These are phyloP conservation scores for Blepharisma undulans DNA, from an alignment of 169 alveolate species.

Conservation along the genomic window DNA sequence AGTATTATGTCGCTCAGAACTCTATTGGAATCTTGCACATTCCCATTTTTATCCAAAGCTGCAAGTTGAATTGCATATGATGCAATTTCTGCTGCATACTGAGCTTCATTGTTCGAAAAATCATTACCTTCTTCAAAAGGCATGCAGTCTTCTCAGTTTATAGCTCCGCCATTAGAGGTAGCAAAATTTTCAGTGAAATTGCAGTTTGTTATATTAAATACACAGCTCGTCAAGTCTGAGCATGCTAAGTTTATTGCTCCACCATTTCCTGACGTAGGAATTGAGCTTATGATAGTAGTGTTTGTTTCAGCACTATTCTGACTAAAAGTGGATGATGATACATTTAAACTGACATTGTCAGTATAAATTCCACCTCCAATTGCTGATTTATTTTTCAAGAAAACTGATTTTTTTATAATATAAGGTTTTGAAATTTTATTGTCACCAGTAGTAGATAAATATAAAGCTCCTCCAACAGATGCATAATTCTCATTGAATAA, in stretches of 20 bases:
- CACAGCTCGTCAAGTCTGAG: neutral
- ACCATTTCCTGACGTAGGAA: neutral
- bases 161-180: conserved; percentile 36
- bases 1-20: neutral
- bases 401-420: neutral
- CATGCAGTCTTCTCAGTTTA: neutral
- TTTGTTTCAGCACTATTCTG: neutral
- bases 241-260: neutral
- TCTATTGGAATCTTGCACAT: neutral
- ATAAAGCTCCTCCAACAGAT: neutral
- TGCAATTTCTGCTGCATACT: conserved; percentile 38
- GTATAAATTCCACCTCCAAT: neutral
- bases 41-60: neutral
- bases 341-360: neutral
- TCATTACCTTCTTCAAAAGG: conserved; percentile 10
- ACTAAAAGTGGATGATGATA: neutral
- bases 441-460: neutral
- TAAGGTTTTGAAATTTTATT: neutral
- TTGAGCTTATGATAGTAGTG: neutral
- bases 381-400: neutral
- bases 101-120: conserved; percentile 36
- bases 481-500: neutral
- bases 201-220: neutral
- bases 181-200: neutral
- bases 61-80: conserved; percentile 9